Conservation (phyloP, 1,284 basidiomycete genomes). For the Gymnopus androsaceus region DNA sequence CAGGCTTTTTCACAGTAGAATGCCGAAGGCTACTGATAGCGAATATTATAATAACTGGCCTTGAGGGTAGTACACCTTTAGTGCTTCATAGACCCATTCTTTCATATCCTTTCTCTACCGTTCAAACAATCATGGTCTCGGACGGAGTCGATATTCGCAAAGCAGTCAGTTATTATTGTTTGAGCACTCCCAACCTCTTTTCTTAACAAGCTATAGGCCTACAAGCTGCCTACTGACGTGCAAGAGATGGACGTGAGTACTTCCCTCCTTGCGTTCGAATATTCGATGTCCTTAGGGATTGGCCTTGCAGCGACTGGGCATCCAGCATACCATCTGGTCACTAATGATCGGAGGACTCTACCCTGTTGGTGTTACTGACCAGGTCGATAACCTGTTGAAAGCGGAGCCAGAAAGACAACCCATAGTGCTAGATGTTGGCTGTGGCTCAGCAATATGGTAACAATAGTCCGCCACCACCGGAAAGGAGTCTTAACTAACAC, state of each 20-base stretch:
- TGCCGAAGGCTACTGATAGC: not conserved
- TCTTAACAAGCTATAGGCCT: not conserved
- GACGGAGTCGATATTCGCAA: slow-evolving; percentile 1
- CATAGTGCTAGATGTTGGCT: slow-evolving; percentile 30
- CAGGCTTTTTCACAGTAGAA: slow-evolving; percentile 5
- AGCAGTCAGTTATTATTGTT: not conserved
- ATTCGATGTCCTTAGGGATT: not conserved
- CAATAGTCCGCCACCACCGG: not conserved
- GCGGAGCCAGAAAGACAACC: not conserved
- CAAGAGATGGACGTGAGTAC: slow-evolving; percentile 15
- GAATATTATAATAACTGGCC: not conserved
- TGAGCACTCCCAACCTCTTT: not conserved
- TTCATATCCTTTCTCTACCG: no score
- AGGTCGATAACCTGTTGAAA: slow-evolving; percentile 13
- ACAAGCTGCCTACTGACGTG: slow-evolving; percentile 16
- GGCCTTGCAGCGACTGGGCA: slow-evolving; percentile 8
- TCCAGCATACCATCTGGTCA: slow-evolving; percentile 17
- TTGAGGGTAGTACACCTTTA: not conserved
- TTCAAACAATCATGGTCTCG: not conserved
- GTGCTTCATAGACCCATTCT: not conserved
- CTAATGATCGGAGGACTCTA: slow-evolving; percentile 25
- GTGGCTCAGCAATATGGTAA: slow-evolving; percentile 31
- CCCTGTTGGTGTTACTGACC: slow-evolving; percentile 15
- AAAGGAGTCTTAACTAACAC: not conserved
- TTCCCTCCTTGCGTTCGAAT: not conserved